A percentile compares a stretch with the other conserved stretches of the same genome.
phyloP scores from a whole-genome alignment of 352 stramenopile species.

The Globisporangium cystogenes region DNA sequence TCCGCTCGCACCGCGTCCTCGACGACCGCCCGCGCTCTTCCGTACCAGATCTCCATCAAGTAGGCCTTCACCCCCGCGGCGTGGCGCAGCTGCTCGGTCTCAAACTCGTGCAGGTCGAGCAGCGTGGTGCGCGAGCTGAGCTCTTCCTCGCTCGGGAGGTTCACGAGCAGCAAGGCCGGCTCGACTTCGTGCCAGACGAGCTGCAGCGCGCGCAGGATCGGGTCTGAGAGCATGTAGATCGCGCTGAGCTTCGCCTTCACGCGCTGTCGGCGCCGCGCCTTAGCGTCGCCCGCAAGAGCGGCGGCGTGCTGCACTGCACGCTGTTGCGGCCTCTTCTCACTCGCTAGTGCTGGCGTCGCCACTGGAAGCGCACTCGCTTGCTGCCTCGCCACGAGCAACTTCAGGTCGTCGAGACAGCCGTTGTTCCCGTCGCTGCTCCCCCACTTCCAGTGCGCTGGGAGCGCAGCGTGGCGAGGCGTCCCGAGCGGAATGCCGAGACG shows the following conservation, averaged over 20 bases:
- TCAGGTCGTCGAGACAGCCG: constrained; percentile 48
- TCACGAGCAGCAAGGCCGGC: constrained; percentile 32
- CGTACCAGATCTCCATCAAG: constrained; percentile 65
- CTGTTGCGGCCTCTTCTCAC: neutral
- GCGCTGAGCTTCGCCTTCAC: constrained; percentile 33
- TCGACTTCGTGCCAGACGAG: constrained; percentile 60
- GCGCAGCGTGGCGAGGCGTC: constrained; percentile 29
- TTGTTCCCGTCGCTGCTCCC: constrained; percentile 42
- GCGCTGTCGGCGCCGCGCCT: constrained; percentile 26
- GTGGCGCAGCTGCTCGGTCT: constrained; percentile 44
- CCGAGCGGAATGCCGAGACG: constrained; percentile 47
- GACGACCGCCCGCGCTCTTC: constrained; percentile 35
- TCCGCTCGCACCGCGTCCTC: constrained; percentile 25
- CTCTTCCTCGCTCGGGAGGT: constrained; percentile 26
- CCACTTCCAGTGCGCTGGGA: constrained; percentile 67
- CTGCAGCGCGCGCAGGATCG: constrained; percentile 46
- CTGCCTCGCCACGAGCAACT: constrained; percentile 19
- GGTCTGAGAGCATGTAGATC: constrained; percentile 43
- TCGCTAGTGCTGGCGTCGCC: neutral
- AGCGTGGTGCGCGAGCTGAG: constrained; percentile 19
- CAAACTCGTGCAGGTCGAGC: constrained; percentile 47
- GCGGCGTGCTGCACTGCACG: neutral
- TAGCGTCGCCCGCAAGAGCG: constrained; percentile 7
- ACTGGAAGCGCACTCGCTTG: neutral
- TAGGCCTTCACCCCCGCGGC: constrained; percentile 29